phyloP scores from a whole-genome alignment of 2,329 filamentous ascomycete genomes.

The Trichoderma afroharzianum region DNA sequence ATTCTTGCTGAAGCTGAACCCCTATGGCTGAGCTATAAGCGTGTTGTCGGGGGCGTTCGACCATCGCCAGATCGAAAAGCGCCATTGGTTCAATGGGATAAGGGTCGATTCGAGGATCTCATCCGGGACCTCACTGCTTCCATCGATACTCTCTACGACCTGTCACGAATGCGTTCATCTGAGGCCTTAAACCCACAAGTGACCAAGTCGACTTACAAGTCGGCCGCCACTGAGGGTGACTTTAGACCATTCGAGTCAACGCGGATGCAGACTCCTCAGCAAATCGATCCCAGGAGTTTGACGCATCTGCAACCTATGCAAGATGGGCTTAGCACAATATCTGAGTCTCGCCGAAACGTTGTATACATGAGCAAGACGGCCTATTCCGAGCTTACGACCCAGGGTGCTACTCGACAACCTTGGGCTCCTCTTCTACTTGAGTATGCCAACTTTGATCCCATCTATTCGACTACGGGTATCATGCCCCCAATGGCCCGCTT shows the following conservation, averaged over 20 bases:
- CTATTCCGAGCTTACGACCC: slow-evolving; percentile 44
- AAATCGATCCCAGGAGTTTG: slow-evolving; percentile 53
- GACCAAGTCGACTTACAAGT: slow-evolving; percentile 31
- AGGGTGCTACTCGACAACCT: slow-evolving; percentile 40
- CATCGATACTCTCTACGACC: slow-evolving; percentile 75
- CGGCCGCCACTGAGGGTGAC: slow-evolving; percentile 38
- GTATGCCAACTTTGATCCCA: slow-evolving; percentile 62
- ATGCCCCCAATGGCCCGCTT: slow-evolving; percentile 63
- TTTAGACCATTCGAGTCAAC: slow-evolving; percentile 54
- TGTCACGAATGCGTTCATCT: slow-evolving; percentile 62
- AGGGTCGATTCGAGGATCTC: slow-evolving; percentile 69
- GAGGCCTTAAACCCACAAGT: slow-evolving; percentile 33
- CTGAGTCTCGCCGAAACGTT: slow-evolving; percentile 42
- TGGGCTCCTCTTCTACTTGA: slow-evolving; percentile 64
- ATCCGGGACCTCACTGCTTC: slow-evolving; percentile 71
- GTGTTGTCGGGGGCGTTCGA: slow-evolving; percentile 37
- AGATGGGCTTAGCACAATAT: slow-evolving; percentile 26
- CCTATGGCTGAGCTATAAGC: slow-evolving; percentile 61
- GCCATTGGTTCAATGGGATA: slow-evolving; percentile 62
- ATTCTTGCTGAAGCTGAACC: slow-evolving; percentile 73
- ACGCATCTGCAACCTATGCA: slow-evolving; percentile 46
- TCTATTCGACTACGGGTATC: slow-evolving; percentile 60
- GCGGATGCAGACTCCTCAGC: slow-evolving; percentile 58
- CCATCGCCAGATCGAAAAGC: slow-evolving; percentile 51
- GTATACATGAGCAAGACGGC: slow-evolving; percentile 49